These are phyloP conservation scores for Aphanomyces euteiches DNA, from an alignment of 352 stramenopile genomes.

Conservation along the genomic window DNA sequence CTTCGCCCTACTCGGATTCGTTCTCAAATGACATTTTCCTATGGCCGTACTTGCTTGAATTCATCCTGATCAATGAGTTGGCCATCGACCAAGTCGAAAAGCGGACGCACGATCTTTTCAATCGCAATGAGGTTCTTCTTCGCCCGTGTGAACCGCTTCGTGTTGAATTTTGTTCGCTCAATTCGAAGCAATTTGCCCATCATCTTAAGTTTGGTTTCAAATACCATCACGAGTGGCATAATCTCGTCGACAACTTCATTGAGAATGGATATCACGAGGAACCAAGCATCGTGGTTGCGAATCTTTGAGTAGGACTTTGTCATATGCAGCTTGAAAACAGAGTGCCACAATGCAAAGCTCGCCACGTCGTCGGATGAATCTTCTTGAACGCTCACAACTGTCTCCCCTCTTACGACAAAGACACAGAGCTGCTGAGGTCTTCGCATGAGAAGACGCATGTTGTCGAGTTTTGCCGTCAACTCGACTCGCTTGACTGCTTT, in stretches of 20 bases:
- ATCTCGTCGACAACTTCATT: slow-evolving; percentile 78
- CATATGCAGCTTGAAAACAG: slow-evolving; percentile 60
- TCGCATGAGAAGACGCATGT: slow-evolving; percentile 63
- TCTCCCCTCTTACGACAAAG: slow-evolving; percentile 64
- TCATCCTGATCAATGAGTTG: slow-evolving; percentile 17
- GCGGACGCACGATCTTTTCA: slow-evolving; percentile 63
- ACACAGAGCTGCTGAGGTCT: slow-evolving; percentile 72
- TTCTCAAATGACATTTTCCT: too few species aligned
- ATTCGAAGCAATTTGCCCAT: slow-evolving; percentile 54
- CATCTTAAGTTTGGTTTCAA: slow-evolving; percentile 70
- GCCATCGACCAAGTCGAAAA: slow-evolving; percentile 53
- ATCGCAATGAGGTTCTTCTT: slow-evolving; percentile 74
- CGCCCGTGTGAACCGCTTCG: slow-evolving; percentile 50
- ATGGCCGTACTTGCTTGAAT: slow-evolving; percentile 1
- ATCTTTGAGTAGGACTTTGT: slow-evolving; percentile 82
- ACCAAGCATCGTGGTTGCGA: slow-evolving; percentile 61
- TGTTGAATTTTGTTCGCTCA: slow-evolving; percentile 59
- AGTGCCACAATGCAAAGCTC: slow-evolving; percentile 31
- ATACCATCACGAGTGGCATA: slow-evolving; percentile 67
- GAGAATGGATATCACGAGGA: slow-evolving; percentile 74
- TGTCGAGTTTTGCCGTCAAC: slow-evolving; percentile 51
- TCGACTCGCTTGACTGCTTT: slow-evolving; percentile 49
- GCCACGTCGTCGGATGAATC: slow-evolving; percentile 38
- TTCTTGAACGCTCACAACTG: slow-evolving; percentile 66
- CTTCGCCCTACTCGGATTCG: slow-evolving; percentile 30